phyloP scores from a whole-genome alignment of 163 green algal species.

The Chlamydomonas reinhardtii region DNA sequence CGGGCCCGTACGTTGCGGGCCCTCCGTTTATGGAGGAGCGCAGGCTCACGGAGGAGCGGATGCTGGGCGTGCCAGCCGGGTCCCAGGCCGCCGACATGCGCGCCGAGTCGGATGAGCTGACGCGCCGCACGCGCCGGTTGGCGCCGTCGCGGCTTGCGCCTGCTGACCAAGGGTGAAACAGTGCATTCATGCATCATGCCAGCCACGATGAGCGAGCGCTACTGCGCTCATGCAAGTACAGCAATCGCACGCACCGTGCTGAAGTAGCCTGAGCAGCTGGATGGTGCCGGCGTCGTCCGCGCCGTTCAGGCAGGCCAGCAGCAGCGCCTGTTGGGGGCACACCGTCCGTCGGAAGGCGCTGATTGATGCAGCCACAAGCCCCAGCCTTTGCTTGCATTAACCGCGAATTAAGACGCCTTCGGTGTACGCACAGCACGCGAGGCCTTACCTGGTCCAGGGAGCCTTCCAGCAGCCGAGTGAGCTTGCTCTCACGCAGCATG shows the following conservation, averaged over 20 bases:
- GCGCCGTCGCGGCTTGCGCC: neutral
- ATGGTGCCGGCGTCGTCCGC: conserved; percentile 15
- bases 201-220: too few relatives aligned
- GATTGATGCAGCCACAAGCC: too few relatives aligned
- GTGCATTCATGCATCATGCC: too few relatives aligned
- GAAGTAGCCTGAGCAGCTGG: conserved; percentile 25
- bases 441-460: conserved; percentile 13
- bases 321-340: neutral
- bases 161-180: neutral
- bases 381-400: too few relatives aligned
- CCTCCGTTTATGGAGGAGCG: neutral
- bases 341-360: too few relatives aligned
- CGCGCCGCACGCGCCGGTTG: neutral
- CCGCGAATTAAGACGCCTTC: too few relatives aligned
- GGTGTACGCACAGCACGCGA: too few relatives aligned
- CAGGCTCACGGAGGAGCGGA: neutral
- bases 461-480: conserved; percentile 44
- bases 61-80: neutral
- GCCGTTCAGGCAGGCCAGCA: conserved; percentile 31
- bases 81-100: neutral
- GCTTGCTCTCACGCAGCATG: conserved; percentile 37
- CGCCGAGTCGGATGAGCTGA: conserved; percentile 17
- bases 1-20: too few relatives aligned
- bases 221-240: too few relatives aligned
- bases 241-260: conserved; percentile 8